Evolutionary conservation across 176 grass and related monocot genomes (phyloP), one percentile per base, ranked within the genome.

Genomic region (Carex cristatella): DNA sequence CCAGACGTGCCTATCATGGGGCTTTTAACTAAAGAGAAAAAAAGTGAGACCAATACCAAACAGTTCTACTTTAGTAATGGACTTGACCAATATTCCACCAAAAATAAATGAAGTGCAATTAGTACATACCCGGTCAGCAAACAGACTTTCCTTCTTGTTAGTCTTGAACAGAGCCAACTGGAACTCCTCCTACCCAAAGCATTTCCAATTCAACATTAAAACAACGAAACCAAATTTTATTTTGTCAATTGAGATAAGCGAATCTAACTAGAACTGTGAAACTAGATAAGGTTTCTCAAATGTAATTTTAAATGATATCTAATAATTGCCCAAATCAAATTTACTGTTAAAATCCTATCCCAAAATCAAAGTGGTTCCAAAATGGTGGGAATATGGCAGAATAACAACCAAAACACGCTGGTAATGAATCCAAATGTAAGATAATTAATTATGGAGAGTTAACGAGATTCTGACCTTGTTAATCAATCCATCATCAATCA

Each of bases 101-200:
- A 58, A 58, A 79, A 4, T 13, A 58, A 78, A 57, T 10, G 1
- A 67, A 33, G 8, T 66, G 13, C 63, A 68, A 55, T 16, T 64
- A 28, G 32, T 46, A 62, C 90, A 87, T 87, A 97, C 94, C 16
- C 92, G 86, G 79, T 97, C 92, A 37, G 94, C 94, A 33, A 97
- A 97, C 58, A 97, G 62, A 80, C 92, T 94, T 83, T 97, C 94
- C 83, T 94, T 94, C 80, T 97, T 97, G 84, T 83, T 97, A 9
- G 92, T 97, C 87, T 97, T 97, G 85, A 97, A 97, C 8, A 97
- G 84, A 0, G 92, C 92, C 79, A 97, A 84, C 66, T 94, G 94
- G 69, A 94, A 97, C 76, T 97, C 88, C 87, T 94, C 95, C 93
- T 98, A 89, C 48, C 6, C 37, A 56, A 23, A 15, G 53, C 27